phyloP scores from a whole-genome alignment of 2,329 filamentous ascomycete genomes.

The Pyricularia sp. region DNA sequence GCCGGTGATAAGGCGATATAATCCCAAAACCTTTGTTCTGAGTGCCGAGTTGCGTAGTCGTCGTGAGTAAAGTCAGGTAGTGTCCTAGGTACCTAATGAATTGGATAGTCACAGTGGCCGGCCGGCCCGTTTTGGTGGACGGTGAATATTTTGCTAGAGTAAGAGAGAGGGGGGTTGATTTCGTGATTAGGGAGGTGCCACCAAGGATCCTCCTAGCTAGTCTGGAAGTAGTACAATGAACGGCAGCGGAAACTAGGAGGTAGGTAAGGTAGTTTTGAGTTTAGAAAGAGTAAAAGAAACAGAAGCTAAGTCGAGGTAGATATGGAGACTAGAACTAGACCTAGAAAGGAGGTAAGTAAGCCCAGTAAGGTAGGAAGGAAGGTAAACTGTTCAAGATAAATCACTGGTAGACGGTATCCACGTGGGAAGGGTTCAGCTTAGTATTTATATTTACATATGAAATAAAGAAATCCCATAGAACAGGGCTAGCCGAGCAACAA shows the following conservation, averaged over 20 bases:
- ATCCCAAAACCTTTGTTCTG: neutral
- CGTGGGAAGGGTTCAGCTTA: neutral
- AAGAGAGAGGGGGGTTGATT: neutral
- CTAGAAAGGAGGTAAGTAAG: neutral
- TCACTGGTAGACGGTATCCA: neutral
- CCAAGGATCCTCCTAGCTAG: neutral
- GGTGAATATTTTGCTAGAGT: neutral
- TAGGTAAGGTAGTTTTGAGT: neutral
- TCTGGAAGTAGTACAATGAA: neutral
- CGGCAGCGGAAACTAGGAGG: neutral
- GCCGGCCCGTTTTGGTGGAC: neutral
- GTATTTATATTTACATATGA: neutral
- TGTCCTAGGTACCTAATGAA: neutral
- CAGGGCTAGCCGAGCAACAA: neutral
- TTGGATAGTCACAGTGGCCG: neutral
- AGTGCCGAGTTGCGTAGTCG: neutral
- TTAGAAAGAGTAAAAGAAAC: too few relatives aligned
- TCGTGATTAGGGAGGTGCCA: neutral
- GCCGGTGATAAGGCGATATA: neutral
- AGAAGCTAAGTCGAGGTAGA: neutral
- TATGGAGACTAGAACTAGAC: neutral
- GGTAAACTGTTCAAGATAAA: neutral
- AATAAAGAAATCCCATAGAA: neutral
- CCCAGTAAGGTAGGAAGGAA: neutral
- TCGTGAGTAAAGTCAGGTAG: neutral